Base-by-base conservation (phyloP, 495 filamentous ascomycete genomes). In the Xylaria intraflava region DNA sequence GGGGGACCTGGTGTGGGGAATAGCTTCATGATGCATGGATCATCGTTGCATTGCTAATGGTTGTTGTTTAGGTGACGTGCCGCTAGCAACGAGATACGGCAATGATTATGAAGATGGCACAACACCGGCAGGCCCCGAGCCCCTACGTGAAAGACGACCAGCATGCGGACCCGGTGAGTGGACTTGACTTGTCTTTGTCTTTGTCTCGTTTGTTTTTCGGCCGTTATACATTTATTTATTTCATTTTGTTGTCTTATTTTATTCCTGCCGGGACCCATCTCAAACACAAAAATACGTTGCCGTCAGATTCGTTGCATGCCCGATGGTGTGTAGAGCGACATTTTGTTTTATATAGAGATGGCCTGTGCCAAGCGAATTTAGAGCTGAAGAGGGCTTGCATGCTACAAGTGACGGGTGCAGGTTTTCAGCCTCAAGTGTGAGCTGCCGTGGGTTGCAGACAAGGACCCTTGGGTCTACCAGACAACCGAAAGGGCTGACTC, bases 81-180 rank as follows among this genome's bases (percentile, higher is more conserved):
- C 33, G 56, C 58, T 35, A 35, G 53, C 47, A 52, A 33, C 26
- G 50, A 51, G 46, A 27, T 30, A 48, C 43, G 43, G 46, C 50
- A 53, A 64, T 64, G 58, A 48, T 62, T 55, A 64, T 59, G 61
- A 66, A 66, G 58, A 66, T 66, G 64, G 58, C 56, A 11, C 62
- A 62, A 58, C 62, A 65, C 55, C 50, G 64, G 51, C 64, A 66
- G 49, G 58, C 51, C 49, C 56, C 64, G 36, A 66, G 60, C 46
- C 36, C 56, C 10, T 64, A 66, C 36, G 46, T 62, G 26, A 66
- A 66, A 42, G 64, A 66, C 47, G 64, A 66, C 20, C 58, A 57
- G 20, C 61, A 49, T 56, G 31, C 48, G 31, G 64, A 66, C 36
- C 42, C 58, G 45, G 64, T 66, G 40, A 66, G 64, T 64, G 45